A percentile compares a stretch with the other conserved stretches of the same genome.
Conservation (phyloP, 305 asterid species). For the Fraxinus nigra region DNA sequence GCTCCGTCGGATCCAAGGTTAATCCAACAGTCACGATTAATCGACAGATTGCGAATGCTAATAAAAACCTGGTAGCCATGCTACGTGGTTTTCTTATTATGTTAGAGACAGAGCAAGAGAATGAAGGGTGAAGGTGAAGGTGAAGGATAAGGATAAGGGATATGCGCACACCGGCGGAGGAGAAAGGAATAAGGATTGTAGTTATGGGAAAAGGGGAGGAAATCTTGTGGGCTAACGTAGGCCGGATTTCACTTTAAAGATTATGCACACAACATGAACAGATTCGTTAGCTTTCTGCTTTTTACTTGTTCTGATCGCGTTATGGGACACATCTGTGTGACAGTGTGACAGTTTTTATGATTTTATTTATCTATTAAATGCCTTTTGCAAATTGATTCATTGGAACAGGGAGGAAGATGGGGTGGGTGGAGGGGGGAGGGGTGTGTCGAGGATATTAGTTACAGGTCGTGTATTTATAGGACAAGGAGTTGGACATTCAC, state of each 20-base stretch:
- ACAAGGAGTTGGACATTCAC: conserved; percentile 32
- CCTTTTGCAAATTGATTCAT: background rate
- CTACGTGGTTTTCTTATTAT: background rate
- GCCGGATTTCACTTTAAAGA: conserved; percentile 55
- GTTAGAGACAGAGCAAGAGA: background rate
- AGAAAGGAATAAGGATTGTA: background rate
- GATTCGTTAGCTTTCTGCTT: conserved; percentile 28
- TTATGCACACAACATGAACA: conserved; percentile 48
- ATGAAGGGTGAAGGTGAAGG: background rate
- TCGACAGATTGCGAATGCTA: conserved; percentile 60
- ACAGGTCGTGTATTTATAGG: conserved; percentile 60
- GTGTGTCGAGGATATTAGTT: conserved; percentile 45
- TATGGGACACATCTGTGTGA: background rate
- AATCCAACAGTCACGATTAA: conserved; percentile 63
- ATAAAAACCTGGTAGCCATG: conserved; percentile 47
- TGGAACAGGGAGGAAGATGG: background rate
- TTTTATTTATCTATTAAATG: background rate
- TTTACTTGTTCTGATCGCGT: conserved; percentile 1
- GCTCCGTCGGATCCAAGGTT: conserved; percentile 50
- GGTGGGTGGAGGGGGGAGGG: background rate
- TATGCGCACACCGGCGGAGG: conserved; percentile 17
- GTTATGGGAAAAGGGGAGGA: conserved; percentile 20
- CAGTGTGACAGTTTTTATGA: background rate
- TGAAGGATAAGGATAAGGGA: conserved; percentile 8
- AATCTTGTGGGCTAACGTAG: conserved; percentile 46